phyloP scores from a whole-genome alignment of 352 stramenopile species.

The Pythium sukuiense region DNA sequence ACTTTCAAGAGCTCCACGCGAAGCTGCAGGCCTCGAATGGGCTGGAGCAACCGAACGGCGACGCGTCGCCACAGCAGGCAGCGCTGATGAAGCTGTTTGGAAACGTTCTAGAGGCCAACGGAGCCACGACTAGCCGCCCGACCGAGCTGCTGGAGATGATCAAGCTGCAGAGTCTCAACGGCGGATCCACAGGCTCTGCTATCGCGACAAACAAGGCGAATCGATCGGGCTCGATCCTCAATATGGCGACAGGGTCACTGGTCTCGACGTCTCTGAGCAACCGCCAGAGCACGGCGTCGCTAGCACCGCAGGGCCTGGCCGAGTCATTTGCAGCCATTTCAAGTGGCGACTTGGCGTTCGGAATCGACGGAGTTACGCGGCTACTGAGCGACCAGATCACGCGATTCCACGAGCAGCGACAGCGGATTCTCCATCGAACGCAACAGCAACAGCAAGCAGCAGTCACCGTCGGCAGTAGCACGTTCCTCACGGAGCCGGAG shows the following conservation, averaged over 20 bases:
- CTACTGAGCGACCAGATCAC: constrained; percentile 14
- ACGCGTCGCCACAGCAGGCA: constrained; percentile 1
- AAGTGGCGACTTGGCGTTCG: constrained; percentile 17
- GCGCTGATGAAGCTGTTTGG: constrained; percentile 37
- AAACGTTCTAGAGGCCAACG: constrained; percentile 34
- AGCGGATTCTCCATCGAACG: constrained; percentile 31
- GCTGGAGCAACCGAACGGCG: not conserved
- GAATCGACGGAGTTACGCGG: constrained; percentile 12
- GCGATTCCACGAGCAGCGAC: constrained; percentile 18
- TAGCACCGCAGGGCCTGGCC: not conserved
- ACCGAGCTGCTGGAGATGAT: constrained; percentile 37
- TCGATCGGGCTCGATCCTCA: not conserved
- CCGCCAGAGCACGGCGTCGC: not conserved
- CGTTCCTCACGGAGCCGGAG: constrained; percentile 58
- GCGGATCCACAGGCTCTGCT: not conserved
- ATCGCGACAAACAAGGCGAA: not conserved
- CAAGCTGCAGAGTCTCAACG: not conserved
- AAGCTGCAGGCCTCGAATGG: constrained; percentile 6
- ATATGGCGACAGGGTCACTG: not conserved
- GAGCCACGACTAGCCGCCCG: constrained; percentile 27
- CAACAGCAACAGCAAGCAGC: constrained; percentile 16
- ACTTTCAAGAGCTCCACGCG: constrained; percentile 52
- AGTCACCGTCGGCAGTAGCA: not conserved
- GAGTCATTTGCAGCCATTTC: not conserved
- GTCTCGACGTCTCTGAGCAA: not conserved